Evolutionary conservation across 306 rosid species (phyloP).

Genomic region (Cucumis sativus): DNA sequence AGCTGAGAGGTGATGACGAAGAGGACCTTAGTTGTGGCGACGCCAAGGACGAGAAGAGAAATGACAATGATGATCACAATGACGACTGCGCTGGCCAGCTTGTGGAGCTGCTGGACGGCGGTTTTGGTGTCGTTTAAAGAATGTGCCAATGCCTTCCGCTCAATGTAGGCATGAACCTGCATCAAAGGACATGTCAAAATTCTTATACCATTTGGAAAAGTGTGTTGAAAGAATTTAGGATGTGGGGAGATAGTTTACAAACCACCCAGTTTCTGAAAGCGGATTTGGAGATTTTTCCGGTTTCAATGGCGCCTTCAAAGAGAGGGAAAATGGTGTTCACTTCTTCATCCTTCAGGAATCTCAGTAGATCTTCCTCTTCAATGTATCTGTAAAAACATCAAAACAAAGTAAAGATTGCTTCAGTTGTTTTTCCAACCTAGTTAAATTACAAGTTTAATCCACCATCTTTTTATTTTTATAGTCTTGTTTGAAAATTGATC

Average conservation of each 20-base stretch:
- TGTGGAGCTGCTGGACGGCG: conserved; percentile 42
- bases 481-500: too few species aligned
- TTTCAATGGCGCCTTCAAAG: conserved; percentile 30
- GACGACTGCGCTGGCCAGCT: conserved; percentile 37
- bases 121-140: conserved; percentile 43
- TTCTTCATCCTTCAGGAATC: conserved; percentile 26
- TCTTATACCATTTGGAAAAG: not conserved
- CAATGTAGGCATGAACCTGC: conserved; percentile 34
- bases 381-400: conserved; percentile 16
- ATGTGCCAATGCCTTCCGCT: conserved; percentile 33
- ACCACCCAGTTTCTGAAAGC: conserved; percentile 47
- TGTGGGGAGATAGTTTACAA: not conserved
- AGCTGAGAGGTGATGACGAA: conserved; percentile 39
- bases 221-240: not conserved
- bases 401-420: not conserved
- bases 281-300: conserved; percentile 27
- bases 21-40: conserved; percentile 41
- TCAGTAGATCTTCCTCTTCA: conserved; percentile 34
- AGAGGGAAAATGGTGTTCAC: conserved; percentile 33
- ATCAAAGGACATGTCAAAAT: not conserved
- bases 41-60: conserved; percentile 30
- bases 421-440: not conserved
- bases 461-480: too few species aligned
- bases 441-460: too few species aligned
- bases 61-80: conserved; percentile 24